phyloP scores from a whole-genome alignment of 1,284 basidiomycete species.

The Lentinula novae-zelandiae region DNA sequence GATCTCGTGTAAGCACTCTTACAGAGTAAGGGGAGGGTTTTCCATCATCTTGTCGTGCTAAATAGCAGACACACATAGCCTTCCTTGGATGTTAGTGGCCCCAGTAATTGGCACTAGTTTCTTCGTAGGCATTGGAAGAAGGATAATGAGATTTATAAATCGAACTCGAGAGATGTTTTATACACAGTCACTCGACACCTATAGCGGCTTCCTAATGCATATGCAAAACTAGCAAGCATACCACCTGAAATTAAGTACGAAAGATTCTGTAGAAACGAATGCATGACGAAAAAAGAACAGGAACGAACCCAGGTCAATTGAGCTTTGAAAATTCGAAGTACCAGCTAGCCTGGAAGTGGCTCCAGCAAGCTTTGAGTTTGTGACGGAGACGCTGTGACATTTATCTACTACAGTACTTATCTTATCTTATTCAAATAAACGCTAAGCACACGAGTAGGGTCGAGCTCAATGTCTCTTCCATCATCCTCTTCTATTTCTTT shows the following conservation, averaged over 20 bases:
- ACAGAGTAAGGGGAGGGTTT: constrained; percentile 41
- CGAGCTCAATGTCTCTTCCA: neutral
- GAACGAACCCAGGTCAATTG: neutral
- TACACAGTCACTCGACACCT: no score
- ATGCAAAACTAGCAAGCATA: neutral
- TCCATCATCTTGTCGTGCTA: constrained; percentile 33
- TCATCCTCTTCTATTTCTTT: neutral
- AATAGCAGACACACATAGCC: constrained; percentile 41
- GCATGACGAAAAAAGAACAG: neutral
- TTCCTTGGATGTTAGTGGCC: constrained; percentile 48
- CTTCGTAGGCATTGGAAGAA: neutral
- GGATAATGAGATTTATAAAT: neutral
- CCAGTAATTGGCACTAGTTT: constrained; percentile 47
- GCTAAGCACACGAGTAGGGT: neutral
- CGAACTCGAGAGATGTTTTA: neutral
- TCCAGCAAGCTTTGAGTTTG: no score
- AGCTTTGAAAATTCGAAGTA: no score
- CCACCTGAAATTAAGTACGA: neutral
- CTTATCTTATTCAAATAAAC: neutral
- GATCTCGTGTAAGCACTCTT: constrained; percentile 44
- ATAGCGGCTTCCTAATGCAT: neutral
- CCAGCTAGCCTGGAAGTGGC: no score
- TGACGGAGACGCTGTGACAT: no score
- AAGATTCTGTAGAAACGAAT: neutral
- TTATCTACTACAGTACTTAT: no score